Percentiles rank a stretch among this genome's conserved stretches.
phyloP scores from a whole-genome alignment of 192 early-diverging fungal genomes.

The Coemansia sp. region DNA sequence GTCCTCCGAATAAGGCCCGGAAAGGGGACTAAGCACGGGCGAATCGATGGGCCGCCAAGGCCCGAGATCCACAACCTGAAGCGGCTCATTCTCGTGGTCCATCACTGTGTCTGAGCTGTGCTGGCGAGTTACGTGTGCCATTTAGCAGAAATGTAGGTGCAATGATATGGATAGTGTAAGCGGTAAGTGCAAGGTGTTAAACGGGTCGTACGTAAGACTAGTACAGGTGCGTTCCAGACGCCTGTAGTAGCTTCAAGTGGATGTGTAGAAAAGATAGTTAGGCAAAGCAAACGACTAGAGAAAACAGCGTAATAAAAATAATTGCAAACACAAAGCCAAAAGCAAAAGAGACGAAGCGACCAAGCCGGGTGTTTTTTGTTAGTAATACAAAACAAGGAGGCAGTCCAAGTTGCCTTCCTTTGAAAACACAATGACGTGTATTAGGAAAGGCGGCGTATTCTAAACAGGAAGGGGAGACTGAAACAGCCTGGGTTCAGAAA shows the following conservation, averaged over 20 bases:
- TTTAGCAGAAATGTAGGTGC: not conserved
- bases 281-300: not conserved
- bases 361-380: not conserved
- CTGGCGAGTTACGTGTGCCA: not conserved
- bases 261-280: too few species aligned
- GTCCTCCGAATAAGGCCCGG: slow-evolving; percentile 4
- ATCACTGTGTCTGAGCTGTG: not conserved
- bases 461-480: not conserved
- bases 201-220: not conserved
- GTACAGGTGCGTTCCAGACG: not conserved
- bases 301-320: slow-evolving; percentile 6
- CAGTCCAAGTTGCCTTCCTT: not conserved
- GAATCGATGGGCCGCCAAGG: not conserved
- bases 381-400: not conserved
- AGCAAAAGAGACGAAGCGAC: not conserved
- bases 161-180: not conserved
- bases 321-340: not conserved
- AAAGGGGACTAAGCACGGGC: slow-evolving; percentile 8
- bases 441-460: slow-evolving; percentile 2
- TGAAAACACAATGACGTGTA: not conserved
- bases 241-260: not conserved
- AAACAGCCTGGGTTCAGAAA: not conserved
- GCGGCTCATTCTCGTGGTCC: not conserved
- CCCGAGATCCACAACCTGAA: slow-evolving; percentile 4
- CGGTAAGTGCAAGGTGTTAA: not conserved